Base-by-base conservation (phyloP, 1,139 yeast genomes). In the Pichia sp. region DNA sequence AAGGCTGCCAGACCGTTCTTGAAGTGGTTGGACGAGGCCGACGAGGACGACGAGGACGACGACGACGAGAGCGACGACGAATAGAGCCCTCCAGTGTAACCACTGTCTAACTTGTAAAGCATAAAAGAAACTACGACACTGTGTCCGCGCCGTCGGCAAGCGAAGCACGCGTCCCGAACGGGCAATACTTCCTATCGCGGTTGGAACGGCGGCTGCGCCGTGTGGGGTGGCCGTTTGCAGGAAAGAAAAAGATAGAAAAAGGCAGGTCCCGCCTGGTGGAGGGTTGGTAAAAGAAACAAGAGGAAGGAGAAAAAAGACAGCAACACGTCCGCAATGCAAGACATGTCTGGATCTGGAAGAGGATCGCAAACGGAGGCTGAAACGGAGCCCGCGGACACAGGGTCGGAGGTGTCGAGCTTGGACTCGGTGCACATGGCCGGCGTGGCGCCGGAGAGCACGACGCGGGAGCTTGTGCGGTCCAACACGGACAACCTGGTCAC, bases 1-100 rank as follows among this genome's bases (percentile, higher is more conserved):
- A 89, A 85, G 73, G 95, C 97, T 49, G 97, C 97, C 59, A 90
- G 90, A 75, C 96, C 98, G 45, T 93, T 93, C 74, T 76, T 93
- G 61, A 84, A 87, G 65, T 93, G 99, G 99, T 81, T 93, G 63
- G 85, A 90, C 69, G 93, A 87, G 72, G 98, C 99, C 57, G 98
- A 90, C 62, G 88, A 86, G 64, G 93, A 85, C 60, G 84, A 82
- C 57, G 81, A 77, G n/a, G n/a, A n/a, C n/a, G n/a, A n/a, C 57
- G 98, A 90, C 26, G 67, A 64, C 8, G 66, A 61, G 43, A 58
- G 49, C 8, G 50, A 43, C 15, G 54, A 50, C 13, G 52, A 44
- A 43, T 43, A 41, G 15, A 41, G 5, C 29, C 45, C 7, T 19
- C 11, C 11, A 34, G 11, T 34, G 38, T 34, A 34, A 34, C 36